Evolutionary conservation across 2,329 filamentous ascomycete species (phyloP), one percentile per base, ranked within the genome.

Genomic region (Mycogone perniciosa): DNA sequence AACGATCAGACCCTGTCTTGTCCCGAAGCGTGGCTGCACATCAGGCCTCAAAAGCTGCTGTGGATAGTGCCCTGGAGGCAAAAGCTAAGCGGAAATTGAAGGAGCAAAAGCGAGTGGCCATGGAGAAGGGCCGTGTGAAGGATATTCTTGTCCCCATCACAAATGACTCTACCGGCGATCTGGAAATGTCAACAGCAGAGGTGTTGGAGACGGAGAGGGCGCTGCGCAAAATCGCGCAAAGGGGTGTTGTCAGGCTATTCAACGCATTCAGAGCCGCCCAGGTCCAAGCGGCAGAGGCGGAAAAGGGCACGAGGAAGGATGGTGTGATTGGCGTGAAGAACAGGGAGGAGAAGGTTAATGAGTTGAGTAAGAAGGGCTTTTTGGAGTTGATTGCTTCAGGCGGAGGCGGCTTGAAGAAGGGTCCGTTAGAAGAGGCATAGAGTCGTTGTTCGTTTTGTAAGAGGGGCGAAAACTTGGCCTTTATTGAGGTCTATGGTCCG

Each of bases 311-410:
- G 44, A 80, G 81, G 68, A 82, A 82, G 59, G 80, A 85, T 54
- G 88, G 89, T 4, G 75, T 95, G 0, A 79, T 96, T 31, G 92
- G 92, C 2, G 82, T 89, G 62, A 80, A 79, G 55, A 82, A 87
- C 68, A 82, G 89, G 57, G 86, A 95, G 70, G 89, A 95, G 71
- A 90, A 86, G 73, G 77, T 95, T 47, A 93, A 89, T 58, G 91
- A 97, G 76, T 93, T 99, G 85, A 95, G 87, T 67, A 95, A 95
- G 74, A 88, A 96, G 72, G 91, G 92, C 0, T 99, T 97, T 72
- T 70, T 99, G 67, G 92, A 97, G 55, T 71, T 97, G 67, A 96
- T 99, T 65, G 80, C 81, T 4, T 79, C 77, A 2, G 80, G 81
- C 20, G 81, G 81, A 8, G 79, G 80, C 1, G 74, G 73, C 26